A percentile compares a stretch with the other conserved stretches of the same genome.
Conservation (phyloP, 148 eudicot genomes). For the Silene uniflora region DNA sequence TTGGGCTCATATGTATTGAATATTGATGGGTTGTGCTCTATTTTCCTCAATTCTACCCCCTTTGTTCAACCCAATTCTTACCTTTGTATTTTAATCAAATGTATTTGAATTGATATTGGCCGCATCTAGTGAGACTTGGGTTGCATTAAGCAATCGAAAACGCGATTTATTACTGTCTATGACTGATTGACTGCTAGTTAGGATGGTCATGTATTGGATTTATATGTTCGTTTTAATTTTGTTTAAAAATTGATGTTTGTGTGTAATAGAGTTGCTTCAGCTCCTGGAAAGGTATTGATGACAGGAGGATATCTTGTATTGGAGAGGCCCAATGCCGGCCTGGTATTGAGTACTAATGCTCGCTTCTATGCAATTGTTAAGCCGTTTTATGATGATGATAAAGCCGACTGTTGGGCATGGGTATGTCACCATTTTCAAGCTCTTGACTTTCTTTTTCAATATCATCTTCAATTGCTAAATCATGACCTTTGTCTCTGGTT, state of each 20-base stretch:
- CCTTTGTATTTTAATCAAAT: too few species aligned
- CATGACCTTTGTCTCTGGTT: background rate
- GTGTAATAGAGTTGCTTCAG: slow-evolving; percentile 71
- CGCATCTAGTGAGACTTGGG: too few species aligned
- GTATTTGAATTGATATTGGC: too few species aligned
- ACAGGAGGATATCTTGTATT: slow-evolving; percentile 88
- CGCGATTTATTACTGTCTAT: too few species aligned
- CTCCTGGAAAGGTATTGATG: slow-evolving; percentile 79
- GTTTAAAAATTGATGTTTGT: background rate
- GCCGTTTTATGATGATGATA: slow-evolving; percentile 55
- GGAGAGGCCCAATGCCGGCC: slow-evolving; percentile 95
- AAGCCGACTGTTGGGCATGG: slow-evolving; percentile 74
- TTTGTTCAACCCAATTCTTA: too few species aligned
- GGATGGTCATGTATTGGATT: background rate
- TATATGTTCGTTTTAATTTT: background rate
- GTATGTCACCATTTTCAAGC: slow-evolving; percentile 35
- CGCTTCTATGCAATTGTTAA: slow-evolving; percentile 85
- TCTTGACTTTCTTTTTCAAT: background rate
- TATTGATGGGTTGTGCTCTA: too few species aligned
- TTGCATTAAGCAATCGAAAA: too few species aligned
- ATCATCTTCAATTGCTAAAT: slow-evolving; percentile 1
- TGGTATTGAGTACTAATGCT: slow-evolving; percentile 91
- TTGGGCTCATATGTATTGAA: too few species aligned
- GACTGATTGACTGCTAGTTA: background rate
- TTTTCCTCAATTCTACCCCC: too few species aligned